phyloP scores from a whole-genome alignment of 2,329 filamentous ascomycete genomes.

The Botrytis hyacinthi region DNA sequence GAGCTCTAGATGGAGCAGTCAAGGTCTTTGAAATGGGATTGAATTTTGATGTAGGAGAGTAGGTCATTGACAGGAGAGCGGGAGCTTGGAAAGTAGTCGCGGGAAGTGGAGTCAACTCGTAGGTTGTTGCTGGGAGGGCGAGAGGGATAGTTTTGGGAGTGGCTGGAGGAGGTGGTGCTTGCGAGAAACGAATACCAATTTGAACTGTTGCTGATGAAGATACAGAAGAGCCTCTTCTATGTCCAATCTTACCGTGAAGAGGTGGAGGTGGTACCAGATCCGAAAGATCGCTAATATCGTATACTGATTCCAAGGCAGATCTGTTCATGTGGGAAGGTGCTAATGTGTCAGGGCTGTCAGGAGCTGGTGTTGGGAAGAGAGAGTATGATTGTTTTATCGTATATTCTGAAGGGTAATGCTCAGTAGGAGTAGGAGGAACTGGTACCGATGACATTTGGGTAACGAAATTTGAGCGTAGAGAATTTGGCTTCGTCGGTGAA shows the following conservation, averaged over 20 bases:
- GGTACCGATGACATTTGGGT: slow-evolving; percentile 9
- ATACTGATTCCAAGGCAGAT: slow-evolving; percentile 29
- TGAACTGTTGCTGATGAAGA: slow-evolving; percentile 67
- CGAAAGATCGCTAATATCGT: slow-evolving; percentile 33
- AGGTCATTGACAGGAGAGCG: neutral
- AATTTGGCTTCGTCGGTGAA: slow-evolving; percentile 21
- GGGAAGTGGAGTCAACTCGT: slow-evolving; percentile 36
- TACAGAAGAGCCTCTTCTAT: slow-evolving; percentile 58
- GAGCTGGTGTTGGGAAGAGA: slow-evolving; percentile 32
- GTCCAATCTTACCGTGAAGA: slow-evolving; percentile 26
- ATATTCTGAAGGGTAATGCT: slow-evolving; percentile 16
- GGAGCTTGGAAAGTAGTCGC: neutral
- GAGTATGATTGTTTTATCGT: slow-evolving; percentile 35
- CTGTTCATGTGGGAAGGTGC: neutral
- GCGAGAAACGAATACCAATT: slow-evolving; percentile 67
- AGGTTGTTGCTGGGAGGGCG: slow-evolving; percentile 37
- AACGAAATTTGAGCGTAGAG: slow-evolving; percentile 21
- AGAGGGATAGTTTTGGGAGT: slow-evolving; percentile 27
- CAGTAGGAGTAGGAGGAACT: neutral
- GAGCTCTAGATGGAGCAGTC: slow-evolving; percentile 8
- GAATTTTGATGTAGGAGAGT: neutral
- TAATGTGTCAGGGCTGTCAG: slow-evolving; percentile 19
- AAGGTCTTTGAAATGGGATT: neutral
- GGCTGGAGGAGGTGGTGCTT: slow-evolving; percentile 38
- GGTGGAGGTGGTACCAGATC: slow-evolving; percentile 31